These are phyloP conservation scores for Calocybe cyanea DNA, from an alignment of 768 basidiomycete genomes.

Conservation along the genomic window DNA sequence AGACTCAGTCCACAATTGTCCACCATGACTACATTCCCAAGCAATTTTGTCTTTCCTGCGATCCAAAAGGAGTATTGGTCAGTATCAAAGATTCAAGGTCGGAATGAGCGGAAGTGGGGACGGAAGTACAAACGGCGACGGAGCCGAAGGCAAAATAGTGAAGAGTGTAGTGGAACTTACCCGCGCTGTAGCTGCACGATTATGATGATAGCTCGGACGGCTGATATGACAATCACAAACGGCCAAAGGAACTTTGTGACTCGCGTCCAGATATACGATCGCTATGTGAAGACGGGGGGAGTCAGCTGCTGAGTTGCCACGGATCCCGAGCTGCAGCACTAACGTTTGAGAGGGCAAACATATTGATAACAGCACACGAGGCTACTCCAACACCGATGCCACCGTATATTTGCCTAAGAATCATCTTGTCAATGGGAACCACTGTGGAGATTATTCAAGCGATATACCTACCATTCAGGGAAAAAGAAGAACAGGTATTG, in stretches of 20 bases:
- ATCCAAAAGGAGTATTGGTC: conserved; percentile 12
- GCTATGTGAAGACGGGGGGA: conserved; percentile 36
- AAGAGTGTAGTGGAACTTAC: conserved; percentile 39
- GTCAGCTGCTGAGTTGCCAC: conserved; percentile 12
- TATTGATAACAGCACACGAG: conserved; percentile 45
- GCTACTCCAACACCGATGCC: conserved; percentile 57
- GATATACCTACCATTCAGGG: conserved; percentile 55
- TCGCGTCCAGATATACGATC: conserved; percentile 67
- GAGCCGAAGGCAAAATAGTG: conserved; percentile 5
- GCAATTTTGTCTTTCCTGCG: conserved; percentile 60
- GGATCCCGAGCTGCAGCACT: conserved; percentile 22
- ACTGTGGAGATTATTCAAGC: conserved; percentile 7
- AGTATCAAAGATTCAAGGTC: conserved; percentile 13
- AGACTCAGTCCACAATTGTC: conserved; percentile 53
- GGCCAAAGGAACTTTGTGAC: conserved; percentile 68
- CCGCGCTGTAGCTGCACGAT: conserved; percentile 69
- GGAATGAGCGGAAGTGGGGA: background rate
- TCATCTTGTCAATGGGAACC: conserved; percentile 28
- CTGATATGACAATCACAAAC: conserved; percentile 61
- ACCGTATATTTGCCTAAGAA: conserved; percentile 58
- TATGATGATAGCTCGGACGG: conserved; percentile 66
- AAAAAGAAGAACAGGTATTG: conserved; percentile 61
- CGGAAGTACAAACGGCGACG: conserved; percentile 4
- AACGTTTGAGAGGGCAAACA: conserved; percentile 63
- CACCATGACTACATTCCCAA: conserved; percentile 74